These are phyloP conservation scores for Salix dunnii DNA, from an alignment of 345 rosid species.

Conservation along the genomic window DNA sequence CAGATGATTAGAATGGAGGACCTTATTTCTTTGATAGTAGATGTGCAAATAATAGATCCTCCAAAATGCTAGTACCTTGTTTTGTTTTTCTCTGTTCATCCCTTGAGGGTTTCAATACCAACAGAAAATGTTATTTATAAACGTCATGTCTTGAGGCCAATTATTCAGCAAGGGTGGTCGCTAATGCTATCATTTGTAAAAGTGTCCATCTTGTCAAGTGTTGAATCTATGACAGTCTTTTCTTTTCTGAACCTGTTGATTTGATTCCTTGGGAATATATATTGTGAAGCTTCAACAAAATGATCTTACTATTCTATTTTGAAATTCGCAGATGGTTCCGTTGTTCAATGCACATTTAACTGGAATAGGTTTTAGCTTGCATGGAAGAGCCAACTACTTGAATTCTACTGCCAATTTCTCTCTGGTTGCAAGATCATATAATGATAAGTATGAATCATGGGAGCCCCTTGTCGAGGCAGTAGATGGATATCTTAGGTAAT, in stretches of 20 bases:
- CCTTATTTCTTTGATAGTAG: too few species aligned
- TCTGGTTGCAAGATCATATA: conserved; percentile 82
- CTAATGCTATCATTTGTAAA: not conserved
- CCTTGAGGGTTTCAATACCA: not conserved
- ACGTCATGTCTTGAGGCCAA: not conserved
- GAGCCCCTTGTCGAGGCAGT: conserved; percentile 93
- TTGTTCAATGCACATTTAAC: conserved; percentile 72
- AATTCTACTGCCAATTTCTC: conserved; percentile 75
- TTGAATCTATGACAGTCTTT: not conserved
- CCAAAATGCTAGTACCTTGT: too few species aligned
- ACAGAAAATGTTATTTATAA: not conserved
- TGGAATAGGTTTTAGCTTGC: conserved; percentile 68
- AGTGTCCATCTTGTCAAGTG: not conserved
- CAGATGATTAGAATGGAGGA: too few species aligned
- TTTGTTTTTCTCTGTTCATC: too few species aligned
- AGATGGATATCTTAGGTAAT: conserved; percentile 75
- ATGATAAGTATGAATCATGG: conserved; percentile 90
- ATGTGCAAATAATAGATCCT: too few species aligned
- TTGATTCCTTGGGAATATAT: not conserved
- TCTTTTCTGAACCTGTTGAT: not conserved
- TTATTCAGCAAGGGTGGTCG: not conserved
- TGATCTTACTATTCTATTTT: not conserved
- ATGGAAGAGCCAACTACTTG: conserved; percentile 59
- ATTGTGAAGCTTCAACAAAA: too few species aligned
- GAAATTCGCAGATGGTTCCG: conserved; percentile 82